A percentile compares a stretch with the other conserved stretches of the same genome.
Evolutionary conservation across 2,329 filamentous ascomycete genomes (phyloP).

Genomic region (Chalaropsis thielavioides): DNA sequence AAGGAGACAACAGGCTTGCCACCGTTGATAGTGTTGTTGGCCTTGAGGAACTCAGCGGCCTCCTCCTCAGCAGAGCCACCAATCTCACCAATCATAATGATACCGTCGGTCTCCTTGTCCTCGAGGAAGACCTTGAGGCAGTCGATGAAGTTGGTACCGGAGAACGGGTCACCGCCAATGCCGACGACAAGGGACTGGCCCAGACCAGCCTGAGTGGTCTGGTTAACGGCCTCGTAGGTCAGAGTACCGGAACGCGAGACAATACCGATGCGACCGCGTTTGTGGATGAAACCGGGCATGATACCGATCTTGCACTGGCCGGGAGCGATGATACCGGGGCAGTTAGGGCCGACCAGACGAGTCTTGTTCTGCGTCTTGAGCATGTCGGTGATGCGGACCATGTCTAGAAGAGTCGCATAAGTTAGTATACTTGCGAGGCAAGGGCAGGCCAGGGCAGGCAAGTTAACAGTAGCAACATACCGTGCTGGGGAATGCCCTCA

Average conservation of each 20-base stretch:
- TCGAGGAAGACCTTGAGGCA: constrained; percentile 93
- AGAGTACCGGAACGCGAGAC: constrained; percentile 96
- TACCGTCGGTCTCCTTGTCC: constrained; percentile 92
- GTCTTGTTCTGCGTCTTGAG: constrained; percentile 97
- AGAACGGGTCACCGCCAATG: constrained; percentile 97
- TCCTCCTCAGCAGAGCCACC: constrained; percentile 96
- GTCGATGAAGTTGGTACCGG: constrained; percentile 99
- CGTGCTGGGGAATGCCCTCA: constrained; percentile 94
- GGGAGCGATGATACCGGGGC: constrained; percentile 86
- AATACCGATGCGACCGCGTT: constrained; percentile 95
- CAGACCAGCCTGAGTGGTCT: constrained; percentile 92
- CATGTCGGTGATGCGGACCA: constrained; percentile 97
- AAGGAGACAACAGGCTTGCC: constrained; percentile 94
- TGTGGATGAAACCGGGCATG: constrained; percentile 99
- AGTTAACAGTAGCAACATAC: constrained; percentile 37
- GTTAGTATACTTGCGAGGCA: too few species aligned
- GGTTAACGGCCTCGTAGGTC: constrained; percentile 99
- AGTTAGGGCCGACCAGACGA: constrained; percentile 91
- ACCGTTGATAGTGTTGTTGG: constrained; percentile 72
- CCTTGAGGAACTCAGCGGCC: constrained; percentile 86
- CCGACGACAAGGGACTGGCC: constrained; percentile 97
- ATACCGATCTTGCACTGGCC: constrained; percentile 99
- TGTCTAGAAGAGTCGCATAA: constrained; percentile 44
- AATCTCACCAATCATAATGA: constrained; percentile 99
- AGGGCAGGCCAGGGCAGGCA: too few species aligned